Evolutionary conservation across 768 basidiomycete species (phyloP), one percentile per base, ranked within the genome.

Genomic region (Neoboletus magnificus): DNA sequence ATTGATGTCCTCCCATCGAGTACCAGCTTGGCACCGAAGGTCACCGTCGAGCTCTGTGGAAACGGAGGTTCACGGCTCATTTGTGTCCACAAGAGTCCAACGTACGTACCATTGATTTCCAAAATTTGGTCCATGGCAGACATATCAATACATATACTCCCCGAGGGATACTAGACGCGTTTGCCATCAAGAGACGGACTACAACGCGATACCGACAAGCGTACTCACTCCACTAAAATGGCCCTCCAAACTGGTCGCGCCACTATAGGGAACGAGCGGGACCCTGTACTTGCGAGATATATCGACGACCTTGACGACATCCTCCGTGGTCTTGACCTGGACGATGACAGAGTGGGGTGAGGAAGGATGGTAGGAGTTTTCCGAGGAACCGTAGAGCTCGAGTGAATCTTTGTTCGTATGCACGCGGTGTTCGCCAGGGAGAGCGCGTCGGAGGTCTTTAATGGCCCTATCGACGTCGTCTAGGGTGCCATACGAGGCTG

Each of bases 171-270:
- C 79, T 80, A 52, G 9, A 39, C 27, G n/a, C 13, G 5, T 7
- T 9, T 50, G n/a, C 7, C 35, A n/a, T 58, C 43, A 48, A 56
- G 48, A 55, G 25, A 54, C 42, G 33, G 37, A 37, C 32, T 37
- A 42, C 48, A 33, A 46, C 10, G 8, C 4, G 30, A 36, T 30
- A 2, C 3, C 3, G 41, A 15, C 1, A 29, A 52, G 4, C 10
- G 23, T 12, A 71, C 78, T 54, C 55, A 90, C 89, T 29, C 88
- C 89, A 46, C 82, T 82, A 58, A 87, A 91, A 72, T 96, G 91
- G 0, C 92, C 92, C 67, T 96, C 93, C 13, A 95, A 77, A 64
- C 86, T 87, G 0, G 92, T 96, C 12, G 89, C 93, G 2, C 92
- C 93, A 46, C 87, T 85, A 64, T 87, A 94, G 3, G 92, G 83